These are phyloP conservation scores for Tylopilus sp. DNA, from an alignment of 768 basidiomycete species.

Conservation along the genomic window DNA sequence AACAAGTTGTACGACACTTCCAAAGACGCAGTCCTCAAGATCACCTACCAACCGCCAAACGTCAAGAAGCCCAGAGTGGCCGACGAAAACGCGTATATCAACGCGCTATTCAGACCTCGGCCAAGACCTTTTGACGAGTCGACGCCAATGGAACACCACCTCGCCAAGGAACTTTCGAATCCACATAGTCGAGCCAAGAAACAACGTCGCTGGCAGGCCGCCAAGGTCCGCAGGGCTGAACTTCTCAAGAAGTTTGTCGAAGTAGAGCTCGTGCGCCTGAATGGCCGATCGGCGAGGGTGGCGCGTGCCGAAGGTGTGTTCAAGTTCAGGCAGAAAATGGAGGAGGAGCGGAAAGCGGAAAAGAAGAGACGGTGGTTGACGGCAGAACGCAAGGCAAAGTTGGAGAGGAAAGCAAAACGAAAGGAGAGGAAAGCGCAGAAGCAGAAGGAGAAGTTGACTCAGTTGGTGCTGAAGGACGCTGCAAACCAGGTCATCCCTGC, in stretches of 20 bases:
- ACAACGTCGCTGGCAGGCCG: conserved; percentile 68
- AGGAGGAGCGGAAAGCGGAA: conserved; percentile 55
- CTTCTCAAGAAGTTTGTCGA: conserved; percentile 53
- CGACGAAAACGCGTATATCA: conserved; percentile 58
- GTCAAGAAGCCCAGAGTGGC: conserved; percentile 37
- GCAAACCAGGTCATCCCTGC: conserved; percentile 59
- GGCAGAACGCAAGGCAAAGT: conserved; percentile 35
- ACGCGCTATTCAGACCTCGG: conserved; percentile 41
- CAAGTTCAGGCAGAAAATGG: conserved; percentile 63
- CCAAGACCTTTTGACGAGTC: conserved; percentile 45
- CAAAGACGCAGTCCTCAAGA: conserved; percentile 54
- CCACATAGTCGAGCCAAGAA: conserved; percentile 83
- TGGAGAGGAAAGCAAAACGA: conserved; percentile 34
- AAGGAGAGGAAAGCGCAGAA: conserved; percentile 43
- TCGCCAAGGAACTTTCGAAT: conserved; percentile 71
- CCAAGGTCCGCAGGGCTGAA: conserved; percentile 43
- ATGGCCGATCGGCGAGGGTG: conserved; percentile 58
- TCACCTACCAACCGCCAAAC: conserved; percentile 68
- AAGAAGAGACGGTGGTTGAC: conserved; percentile 54
- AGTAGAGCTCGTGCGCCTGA: conserved; percentile 52
- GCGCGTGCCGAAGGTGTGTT: conserved; percentile 72
- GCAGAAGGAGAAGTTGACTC: conserved; percentile 53
- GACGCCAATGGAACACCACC: conserved; percentile 61
- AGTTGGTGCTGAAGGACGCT: conserved; percentile 49
- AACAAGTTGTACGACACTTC: conserved; percentile 60